Evolutionary conservation across 2,329 filamentous ascomycete genomes (phyloP), one percentile per base, ranked within the genome.

Genomic region (Dactylellina leptospora): DNA sequence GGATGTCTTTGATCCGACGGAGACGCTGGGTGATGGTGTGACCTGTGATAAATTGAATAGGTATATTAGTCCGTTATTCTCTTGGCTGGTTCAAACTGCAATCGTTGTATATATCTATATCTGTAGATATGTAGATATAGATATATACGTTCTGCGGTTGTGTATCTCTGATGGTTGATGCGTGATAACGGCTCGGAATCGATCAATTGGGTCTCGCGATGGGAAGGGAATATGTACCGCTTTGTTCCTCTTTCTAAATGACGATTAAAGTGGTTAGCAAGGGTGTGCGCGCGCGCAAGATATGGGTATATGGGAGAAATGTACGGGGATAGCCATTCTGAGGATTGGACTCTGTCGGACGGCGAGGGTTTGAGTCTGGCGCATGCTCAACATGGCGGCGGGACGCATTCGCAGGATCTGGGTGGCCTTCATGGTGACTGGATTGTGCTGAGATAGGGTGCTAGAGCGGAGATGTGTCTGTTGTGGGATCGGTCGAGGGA

Each of bases 21-120:
- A 99, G 85, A 81, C 93, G 91, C 85, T 97, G 95, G 76, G 93
- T 96, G 82, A 97, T 88, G 78, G 93, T 97, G 84, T 97, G 95
- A 80, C 92, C 95, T 99, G 48, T 66, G n/a, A 36, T 54, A 13
- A 38, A 11, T 6, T 9, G 28, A 38, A n/a, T 20, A 47, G 20
- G 16, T 33, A 48, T n/a, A 23, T 40, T 42, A 51, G 42, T n/a
- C 1, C 4, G 13, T 53, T 9, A 22, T n/a, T 36, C 3, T 30
- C 13, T 33, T 10, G 13, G 28, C 5, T 62, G 33, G 20, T 20
- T 22, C 18, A n/a, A 48, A 47, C 13, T 38, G 9, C 10, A 1
- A 27, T 27, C 18, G 16, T 45, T 2, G 2, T 42, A 4, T 68
- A 28, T 25, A 11, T 10, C 3, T 45, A 13, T 3, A 30, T 6